Conservation (phyloP, 208 protist species). For the Spironucleus salmonicida region DNA sequence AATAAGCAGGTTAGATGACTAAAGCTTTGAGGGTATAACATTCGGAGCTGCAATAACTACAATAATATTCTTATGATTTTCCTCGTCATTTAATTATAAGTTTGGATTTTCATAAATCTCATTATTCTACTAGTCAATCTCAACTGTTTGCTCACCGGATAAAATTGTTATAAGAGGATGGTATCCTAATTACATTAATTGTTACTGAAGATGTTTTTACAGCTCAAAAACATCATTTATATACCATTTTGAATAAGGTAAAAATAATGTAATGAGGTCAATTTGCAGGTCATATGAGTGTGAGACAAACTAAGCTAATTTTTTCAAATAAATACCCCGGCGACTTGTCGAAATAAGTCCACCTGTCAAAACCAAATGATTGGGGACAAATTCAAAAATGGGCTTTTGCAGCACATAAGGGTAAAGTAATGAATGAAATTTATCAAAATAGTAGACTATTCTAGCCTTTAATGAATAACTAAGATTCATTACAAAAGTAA, state of each 20-base stretch:
- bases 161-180: not conserved
- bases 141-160: too few relatives aligned
- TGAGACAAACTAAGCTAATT: not conserved
- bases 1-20: not conserved
- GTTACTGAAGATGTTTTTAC: not conserved
- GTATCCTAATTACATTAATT: not conserved
- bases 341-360: not conserved
- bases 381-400: not conserved
- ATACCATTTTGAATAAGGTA: not conserved
- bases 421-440: not conserved
- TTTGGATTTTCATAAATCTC: not conserved
- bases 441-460: not conserved
- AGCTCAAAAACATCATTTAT: not conserved
- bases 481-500: too few relatives aligned
- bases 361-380: not conserved
- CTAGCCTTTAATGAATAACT: not conserved
- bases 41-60: not conserved
- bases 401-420: not conserved
- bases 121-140: not conserved
- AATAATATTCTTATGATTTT: not conserved
- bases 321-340: not conserved
- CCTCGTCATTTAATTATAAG: not conserved
- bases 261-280: not conserved
- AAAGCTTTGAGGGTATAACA: not conserved
- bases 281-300: not conserved